phyloP scores from a whole-genome alignment of 495 filamentous ascomycete genomes.

The Bombardia bombarda region DNA sequence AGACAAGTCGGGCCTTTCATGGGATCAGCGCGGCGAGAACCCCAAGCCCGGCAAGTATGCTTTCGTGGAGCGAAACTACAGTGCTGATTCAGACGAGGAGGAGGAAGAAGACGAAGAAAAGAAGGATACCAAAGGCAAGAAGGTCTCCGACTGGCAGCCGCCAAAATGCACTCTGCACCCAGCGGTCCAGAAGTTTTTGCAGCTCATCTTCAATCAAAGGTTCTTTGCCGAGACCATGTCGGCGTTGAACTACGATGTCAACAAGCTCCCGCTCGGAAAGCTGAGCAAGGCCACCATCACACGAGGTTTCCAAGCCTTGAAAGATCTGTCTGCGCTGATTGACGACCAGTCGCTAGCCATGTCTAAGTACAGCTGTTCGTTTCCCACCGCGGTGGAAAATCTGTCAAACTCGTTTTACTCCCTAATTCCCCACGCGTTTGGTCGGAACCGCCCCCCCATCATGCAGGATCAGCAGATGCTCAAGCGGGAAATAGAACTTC shows the following conservation, averaged over 20 bases:
- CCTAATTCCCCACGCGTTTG: constrained; percentile 74
- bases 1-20: constrained; percentile 62
- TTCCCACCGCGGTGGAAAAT: constrained; percentile 38
- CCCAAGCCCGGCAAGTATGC: constrained; percentile 65
- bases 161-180: constrained; percentile 48
- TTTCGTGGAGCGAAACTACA: constrained; percentile 64
- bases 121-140: constrained; percentile 19
- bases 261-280: constrained; percentile 77
- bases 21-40: constrained; percentile 51
- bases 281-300: constrained; percentile 68
- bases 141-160: constrained; percentile 24
- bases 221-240: constrained; percentile 58
- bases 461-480: constrained; percentile 47
- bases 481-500: constrained; percentile 65
- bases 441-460: constrained; percentile 60
- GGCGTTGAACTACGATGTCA: constrained; percentile 63
- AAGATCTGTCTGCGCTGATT: constrained; percentile 61
- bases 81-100: constrained; percentile 56
- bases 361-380: constrained; percentile 32
- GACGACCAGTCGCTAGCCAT: constrained; percentile 37
- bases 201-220: constrained; percentile 73
- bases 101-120: constrained; percentile 39
- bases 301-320: constrained; percentile 62
- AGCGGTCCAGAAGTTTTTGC: constrained; percentile 58
- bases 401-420: constrained; percentile 73